Conservation (phyloP, 2,329 filamentous ascomycete species). For the Botrytis porri region DNA sequence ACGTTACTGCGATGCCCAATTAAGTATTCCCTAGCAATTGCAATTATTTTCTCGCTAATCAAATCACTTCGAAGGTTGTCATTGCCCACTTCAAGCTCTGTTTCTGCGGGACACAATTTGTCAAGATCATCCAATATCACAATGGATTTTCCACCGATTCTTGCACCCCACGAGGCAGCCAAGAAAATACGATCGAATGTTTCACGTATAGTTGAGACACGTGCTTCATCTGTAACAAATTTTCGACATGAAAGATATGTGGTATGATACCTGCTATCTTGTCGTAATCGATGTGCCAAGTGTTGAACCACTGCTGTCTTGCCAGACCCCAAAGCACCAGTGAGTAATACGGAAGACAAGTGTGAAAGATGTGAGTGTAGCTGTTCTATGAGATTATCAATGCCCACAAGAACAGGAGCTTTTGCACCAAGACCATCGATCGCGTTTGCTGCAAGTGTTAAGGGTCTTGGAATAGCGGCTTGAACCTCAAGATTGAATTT, state of each 20-base stretch:
- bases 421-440: conserved; percentile 48
- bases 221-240: conserved; percentile 84
- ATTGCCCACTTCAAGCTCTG: conserved; percentile 87
- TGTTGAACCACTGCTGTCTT: conserved; percentile 80
- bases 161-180: conserved; percentile 84
- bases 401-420: conserved; percentile 70
- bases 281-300: conserved; percentile 69
- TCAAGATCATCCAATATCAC: conserved; percentile 93
- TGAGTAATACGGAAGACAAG: conserved; percentile 84
- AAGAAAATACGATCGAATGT: conserved; percentile 81
- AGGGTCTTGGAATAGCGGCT: conserved; percentile 64
- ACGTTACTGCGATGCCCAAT: conserved; percentile 67
- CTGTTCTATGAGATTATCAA: conserved; percentile 72
- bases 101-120: conserved; percentile 88
- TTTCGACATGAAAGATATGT: conserved; percentile 85
- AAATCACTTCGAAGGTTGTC: conserved; percentile 92
- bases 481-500: conserved; percentile 75
- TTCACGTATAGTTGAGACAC: conserved; percentile 88
- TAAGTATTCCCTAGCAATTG: conserved; percentile 83
- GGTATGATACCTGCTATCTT: conserved; percentile 73
- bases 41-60: conserved; percentile 80
- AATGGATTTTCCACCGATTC: conserved; percentile 76
- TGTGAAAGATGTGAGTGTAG: conserved; percentile 75
- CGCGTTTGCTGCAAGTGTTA: conserved; percentile 44
- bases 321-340: conserved; percentile 83